Evolutionary conservation across 2,329 filamentous ascomycete species (phyloP).

Genomic region (Metarhizium anisopliae): DNA sequence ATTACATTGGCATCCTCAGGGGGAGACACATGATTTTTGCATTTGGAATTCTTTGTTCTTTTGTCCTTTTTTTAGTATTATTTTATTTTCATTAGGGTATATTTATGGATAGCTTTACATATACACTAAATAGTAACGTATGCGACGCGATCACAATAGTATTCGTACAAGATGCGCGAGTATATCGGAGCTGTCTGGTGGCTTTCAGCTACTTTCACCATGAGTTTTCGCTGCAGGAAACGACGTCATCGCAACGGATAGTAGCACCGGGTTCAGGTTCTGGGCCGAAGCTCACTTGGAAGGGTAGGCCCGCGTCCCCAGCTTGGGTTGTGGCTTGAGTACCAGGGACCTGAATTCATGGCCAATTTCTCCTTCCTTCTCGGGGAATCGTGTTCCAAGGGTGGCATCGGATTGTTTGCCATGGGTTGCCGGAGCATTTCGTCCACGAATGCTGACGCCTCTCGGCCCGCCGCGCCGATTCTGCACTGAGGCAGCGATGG

Average conservation of each 20-base stretch:
- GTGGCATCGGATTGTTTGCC: not conserved
- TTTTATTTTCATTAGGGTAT: not conserved
- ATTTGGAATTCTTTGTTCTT: too few relatives aligned
- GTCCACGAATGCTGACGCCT: not conserved
- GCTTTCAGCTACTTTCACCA: not conserved
- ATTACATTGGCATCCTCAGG: not conserved
- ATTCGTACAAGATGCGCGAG: not conserved
- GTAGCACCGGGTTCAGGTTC: too few relatives aligned
- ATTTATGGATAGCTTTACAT: not conserved
- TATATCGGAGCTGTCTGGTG: not conserved
- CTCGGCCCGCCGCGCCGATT: slow-evolving; percentile 2
- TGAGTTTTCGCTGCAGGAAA: too few relatives aligned
- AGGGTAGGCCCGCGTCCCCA: not conserved
- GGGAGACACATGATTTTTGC: not conserved
- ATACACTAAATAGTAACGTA: too few relatives aligned
- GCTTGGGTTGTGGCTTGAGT: not conserved
- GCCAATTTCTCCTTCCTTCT: not conserved
- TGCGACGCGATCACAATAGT: not conserved
- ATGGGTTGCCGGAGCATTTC: slow-evolving; percentile 6
- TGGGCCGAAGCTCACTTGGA: not conserved
- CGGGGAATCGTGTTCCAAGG: not conserved
- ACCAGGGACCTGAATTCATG: not conserved
- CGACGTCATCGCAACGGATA: too few relatives aligned
- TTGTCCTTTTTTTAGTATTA: not conserved
- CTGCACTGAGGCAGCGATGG: slow-evolving; percentile 5